Percentiles rank a stretch among this genome's conserved stretches.
phyloP scores from a whole-genome alignment of 208 protist genomes.

The Acanthamoeba sp. region DNA sequence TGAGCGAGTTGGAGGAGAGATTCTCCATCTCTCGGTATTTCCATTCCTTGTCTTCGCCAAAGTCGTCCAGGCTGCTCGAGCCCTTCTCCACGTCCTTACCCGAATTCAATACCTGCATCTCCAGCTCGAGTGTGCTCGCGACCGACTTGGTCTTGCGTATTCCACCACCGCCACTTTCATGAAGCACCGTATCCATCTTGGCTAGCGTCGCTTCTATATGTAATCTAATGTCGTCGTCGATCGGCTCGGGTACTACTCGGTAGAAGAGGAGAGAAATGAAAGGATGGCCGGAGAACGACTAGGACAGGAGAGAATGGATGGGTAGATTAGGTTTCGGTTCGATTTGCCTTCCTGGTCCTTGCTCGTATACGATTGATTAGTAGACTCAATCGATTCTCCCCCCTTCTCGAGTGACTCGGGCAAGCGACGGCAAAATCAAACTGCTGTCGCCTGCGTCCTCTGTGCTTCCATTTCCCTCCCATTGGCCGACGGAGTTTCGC shows the following conservation, averaged over 20 bases:
- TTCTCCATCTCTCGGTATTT: not conserved
- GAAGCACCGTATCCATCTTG: not conserved
- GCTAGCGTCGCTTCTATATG: not conserved
- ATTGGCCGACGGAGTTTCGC: not conserved
- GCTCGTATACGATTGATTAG: too few species aligned
- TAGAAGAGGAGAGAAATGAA: too few species aligned
- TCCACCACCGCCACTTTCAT: not conserved
- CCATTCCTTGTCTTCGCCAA: not conserved
- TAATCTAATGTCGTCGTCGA: not conserved
- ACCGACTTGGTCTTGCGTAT: not conserved
- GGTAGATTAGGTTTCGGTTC: too few species aligned
- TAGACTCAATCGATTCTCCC: too few species aligned
- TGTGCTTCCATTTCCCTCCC: constrained; percentile 18
- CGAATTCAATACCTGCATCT: not conserved
- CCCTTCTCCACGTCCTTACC: not conserved
- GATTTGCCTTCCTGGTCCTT: too few species aligned
- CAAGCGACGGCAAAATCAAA: not conserved
- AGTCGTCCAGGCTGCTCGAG: not conserved
- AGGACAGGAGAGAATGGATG: too few species aligned
- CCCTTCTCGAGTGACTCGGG: too few species aligned
- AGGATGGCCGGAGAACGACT: too few species aligned
- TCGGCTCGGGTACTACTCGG: not conserved
- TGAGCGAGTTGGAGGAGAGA: not conserved
- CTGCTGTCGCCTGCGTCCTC: not conserved
- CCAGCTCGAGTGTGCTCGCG: not conserved